A percentile compares a stretch with the other conserved stretches of the same genome.
Conservation (phyloP, 805 yeast genomes). For the Ogataea haglerorum region DNA sequence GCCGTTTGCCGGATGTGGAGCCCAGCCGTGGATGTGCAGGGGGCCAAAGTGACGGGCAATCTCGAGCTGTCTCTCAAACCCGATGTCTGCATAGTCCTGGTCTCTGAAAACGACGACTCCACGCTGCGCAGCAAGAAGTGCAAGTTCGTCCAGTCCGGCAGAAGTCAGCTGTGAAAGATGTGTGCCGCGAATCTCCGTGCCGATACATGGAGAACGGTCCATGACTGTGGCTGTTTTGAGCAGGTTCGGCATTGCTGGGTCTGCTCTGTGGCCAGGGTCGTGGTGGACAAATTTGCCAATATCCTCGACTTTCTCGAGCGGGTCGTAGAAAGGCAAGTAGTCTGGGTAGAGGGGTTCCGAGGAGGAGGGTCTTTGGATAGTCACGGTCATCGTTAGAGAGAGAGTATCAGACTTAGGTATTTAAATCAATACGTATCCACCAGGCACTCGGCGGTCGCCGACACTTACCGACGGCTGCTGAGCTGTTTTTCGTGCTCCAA, state of each 20-base stretch:
- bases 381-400: neutral
- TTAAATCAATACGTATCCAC: neutral
- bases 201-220: slow-evolving; percentile 64
- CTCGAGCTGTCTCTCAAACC: slow-evolving; percentile 45
- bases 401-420: neutral
- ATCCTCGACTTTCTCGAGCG: slow-evolving; percentile 19
- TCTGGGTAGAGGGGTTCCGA: neutral
- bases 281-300: slow-evolving; percentile 16
- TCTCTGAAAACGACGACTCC: slow-evolving; percentile 66
- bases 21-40: slow-evolving; percentile 57
- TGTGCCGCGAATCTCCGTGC: slow-evolving; percentile 57
- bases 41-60: slow-evolving; percentile 66
- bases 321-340: slow-evolving; percentile 18
- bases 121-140: slow-evolving; percentile 62
- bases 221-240: slow-evolving; percentile 29
- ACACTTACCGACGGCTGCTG: neutral
- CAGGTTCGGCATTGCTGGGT: slow-evolving; percentile 46
- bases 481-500: slow-evolving; percentile 7
- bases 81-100: slow-evolving; percentile 59
- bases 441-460: neutral
- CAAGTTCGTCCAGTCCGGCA: slow-evolving; percentile 65
- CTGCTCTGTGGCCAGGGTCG: slow-evolving; percentile 38
- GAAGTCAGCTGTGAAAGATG: slow-evolving; percentile 55
- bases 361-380: neutral
- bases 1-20: slow-evolving; percentile 46